These are phyloP conservation scores for Diaporthe longicolla DNA, from an alignment of 2,329 filamentous ascomycete genomes.

Conservation along the genomic window DNA sequence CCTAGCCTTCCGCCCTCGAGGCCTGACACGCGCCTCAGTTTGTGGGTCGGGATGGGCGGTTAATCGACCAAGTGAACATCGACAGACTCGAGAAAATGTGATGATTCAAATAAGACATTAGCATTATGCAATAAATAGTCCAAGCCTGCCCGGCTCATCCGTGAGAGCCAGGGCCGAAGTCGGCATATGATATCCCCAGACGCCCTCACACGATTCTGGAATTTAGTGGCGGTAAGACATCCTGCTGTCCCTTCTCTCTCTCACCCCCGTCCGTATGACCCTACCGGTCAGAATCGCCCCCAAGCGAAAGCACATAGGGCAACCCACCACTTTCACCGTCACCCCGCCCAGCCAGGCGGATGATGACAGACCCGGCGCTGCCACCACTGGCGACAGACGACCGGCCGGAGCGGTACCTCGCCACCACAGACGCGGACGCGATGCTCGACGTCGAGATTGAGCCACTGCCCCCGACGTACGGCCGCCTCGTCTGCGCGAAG, in stretches of 20 bases:
- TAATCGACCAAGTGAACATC: not conserved
- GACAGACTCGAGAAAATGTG: not conserved
- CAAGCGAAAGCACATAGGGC: constrained; percentile 56
- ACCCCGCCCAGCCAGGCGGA: constrained; percentile 60
- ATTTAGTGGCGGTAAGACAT: not conserved
- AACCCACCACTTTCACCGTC: constrained; percentile 50
- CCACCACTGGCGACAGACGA: constrained; percentile 55
- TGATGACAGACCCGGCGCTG: constrained; percentile 53
- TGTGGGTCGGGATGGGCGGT: not conserved
- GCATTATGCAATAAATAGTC: constrained; percentile 5
- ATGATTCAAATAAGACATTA: not conserved
- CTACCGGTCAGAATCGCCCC: constrained; percentile 27
- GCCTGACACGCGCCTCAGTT: not conserved
- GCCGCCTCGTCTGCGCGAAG: constrained; percentile 59
- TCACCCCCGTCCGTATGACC: not conserved
- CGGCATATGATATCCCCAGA: not conserved
- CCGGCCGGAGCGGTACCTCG: constrained; percentile 15
- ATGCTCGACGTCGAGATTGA: constrained; percentile 56
- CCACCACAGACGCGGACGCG: constrained; percentile 40
- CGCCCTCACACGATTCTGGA: not conserved
- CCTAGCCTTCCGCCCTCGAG: not conserved
- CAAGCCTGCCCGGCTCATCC: not conserved
- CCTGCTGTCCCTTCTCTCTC: not conserved
- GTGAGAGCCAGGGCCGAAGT: not conserved
- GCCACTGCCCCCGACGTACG: constrained; percentile 48